Base-by-base conservation (phyloP, 179 eudicot genomes). In the Camellia oleifera region DNA sequence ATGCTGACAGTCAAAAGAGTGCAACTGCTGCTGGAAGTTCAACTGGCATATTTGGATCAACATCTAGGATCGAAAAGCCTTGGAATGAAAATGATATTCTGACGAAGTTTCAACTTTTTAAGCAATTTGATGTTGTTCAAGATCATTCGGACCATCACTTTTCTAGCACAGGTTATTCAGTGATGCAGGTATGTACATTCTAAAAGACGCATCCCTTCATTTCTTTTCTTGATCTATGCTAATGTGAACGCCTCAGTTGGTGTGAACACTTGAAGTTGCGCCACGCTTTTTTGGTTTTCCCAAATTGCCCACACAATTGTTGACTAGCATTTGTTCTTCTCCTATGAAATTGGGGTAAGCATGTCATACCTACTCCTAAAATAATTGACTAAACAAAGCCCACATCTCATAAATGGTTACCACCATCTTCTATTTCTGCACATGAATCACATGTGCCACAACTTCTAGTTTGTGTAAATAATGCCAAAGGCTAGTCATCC, bases 111-210 rank as follows among this genome's bases (percentile, higher is more conserved):
- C 81, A 86, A 57, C 65, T 18, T 71, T 94, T 93, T 62, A 91
- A 94, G 76, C 84, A 86, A 76, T 94, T 94, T 81, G 98, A 94
- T 77, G 86, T 84, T 48, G 90, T 94, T 40, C 84, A 86, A 72
- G 97, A 94, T 85, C 87, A 80, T 81, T 87, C 90, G 3, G 98
- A 86, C 77, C 95, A 92, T 83, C 78, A 83, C 54, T 89, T 86
- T 79, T 23, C 74, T 60, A 60, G 48, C 48, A 68, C 72, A 52
- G 85, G 82, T 67, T 77, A 80, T 20, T 67, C 85, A 48, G 58
- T 52, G 45, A 86, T 57, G 77, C 92, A 88, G 94, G 90, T 84
- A 71, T 74, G 62, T 60, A 14, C 13, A 60, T 72, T 50, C 4
- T 11, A 8, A 10, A 74, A 70, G 48, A 54, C 32, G 32, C 60